These are phyloP conservation scores for Jatropha curcas DNA, from an alignment of 345 rosid species.

Conservation along the genomic window DNA sequence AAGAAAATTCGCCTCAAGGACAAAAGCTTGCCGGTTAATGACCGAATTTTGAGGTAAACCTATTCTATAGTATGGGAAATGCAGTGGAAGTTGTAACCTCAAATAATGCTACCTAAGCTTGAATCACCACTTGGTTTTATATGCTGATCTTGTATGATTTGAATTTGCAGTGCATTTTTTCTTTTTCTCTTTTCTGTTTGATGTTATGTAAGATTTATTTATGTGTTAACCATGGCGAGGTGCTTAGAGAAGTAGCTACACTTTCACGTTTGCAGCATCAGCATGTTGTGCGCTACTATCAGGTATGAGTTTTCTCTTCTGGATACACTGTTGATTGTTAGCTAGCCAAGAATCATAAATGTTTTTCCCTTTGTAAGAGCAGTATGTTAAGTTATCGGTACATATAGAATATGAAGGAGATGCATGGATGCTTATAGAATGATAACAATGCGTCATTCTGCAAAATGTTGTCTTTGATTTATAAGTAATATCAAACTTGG, in stretches of 20 bases:
- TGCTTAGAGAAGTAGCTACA: conserved; percentile 92
- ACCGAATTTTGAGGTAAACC: conserved; percentile 74
- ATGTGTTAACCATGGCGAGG: conserved; percentile 33
- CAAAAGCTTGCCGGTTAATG: conserved; percentile 69
- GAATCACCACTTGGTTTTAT: too few species aligned
- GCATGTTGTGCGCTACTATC: conserved; percentile 99
- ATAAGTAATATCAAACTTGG: background rate
- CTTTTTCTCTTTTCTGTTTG: background rate
- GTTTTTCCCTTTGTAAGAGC: background rate
- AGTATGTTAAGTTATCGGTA: background rate
- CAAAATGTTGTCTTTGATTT: background rate
- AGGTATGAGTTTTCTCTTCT: conserved; percentile 46
- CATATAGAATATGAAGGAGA: background rate
- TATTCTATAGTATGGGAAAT: conserved; percentile 11
- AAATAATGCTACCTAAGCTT: background rate
- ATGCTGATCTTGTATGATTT: conserved; percentile 7
- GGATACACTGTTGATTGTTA: conserved; percentile 23
- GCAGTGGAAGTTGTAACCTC: conserved; percentile 5
- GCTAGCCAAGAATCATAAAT: background rate
- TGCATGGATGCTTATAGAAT: background rate
- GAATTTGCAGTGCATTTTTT: background rate
- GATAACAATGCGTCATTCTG: background rate
- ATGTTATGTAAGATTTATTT: conserved; percentile 14
- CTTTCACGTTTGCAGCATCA: conserved; percentile 97
- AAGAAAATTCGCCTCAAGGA: conserved; percentile 95